These are phyloP conservation scores for Breviolum minutum DNA, from an alignment of 73 alveolate species.

Conservation along the genomic window DNA sequence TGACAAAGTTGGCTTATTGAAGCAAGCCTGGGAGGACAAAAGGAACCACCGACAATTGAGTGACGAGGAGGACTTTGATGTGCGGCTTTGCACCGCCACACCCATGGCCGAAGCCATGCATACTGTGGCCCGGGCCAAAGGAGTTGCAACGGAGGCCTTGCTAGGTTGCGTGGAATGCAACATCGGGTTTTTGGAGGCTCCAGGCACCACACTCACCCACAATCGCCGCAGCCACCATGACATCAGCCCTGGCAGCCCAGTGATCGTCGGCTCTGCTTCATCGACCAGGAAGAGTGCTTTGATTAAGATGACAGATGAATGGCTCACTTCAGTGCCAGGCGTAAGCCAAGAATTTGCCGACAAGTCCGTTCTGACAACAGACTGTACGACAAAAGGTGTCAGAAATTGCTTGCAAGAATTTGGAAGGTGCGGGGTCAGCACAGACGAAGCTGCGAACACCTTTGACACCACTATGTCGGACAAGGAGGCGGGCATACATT, in stretches of 20 bases:
- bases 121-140: conserved; percentile 46
- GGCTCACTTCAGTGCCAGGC: background rate
- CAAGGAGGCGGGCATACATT: conserved; percentile 14
- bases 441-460: conserved; percentile 55
- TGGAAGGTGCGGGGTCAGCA: conserved; percentile 30
- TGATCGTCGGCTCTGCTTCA: conserved; percentile 22
- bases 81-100: conserved; percentile 20
- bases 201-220: conserved; percentile 20
- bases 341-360: conserved; percentile 14
- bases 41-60: background rate
- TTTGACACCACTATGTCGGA: background rate
- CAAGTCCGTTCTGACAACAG: background rate
- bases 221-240: background rate
- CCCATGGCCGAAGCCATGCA: conserved; percentile 34
- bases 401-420: conserved; percentile 37
- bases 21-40: conserved; percentile 10
- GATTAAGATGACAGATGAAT: conserved; percentile 21
- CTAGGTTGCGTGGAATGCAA: conserved; percentile 18
- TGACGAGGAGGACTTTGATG: conserved; percentile 5
- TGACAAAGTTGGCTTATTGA: conserved; percentile 11
- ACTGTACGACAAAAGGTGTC: conserved; percentile 42
- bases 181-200: conserved; percentile 47
- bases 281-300: conserved; percentile 42
- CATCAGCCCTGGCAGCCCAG: conserved; percentile 33
- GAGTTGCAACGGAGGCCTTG: background rate